Evolutionary conservation across 2,329 filamentous ascomycete species (phyloP).

Genomic region (Fusarium secorum): DNA sequence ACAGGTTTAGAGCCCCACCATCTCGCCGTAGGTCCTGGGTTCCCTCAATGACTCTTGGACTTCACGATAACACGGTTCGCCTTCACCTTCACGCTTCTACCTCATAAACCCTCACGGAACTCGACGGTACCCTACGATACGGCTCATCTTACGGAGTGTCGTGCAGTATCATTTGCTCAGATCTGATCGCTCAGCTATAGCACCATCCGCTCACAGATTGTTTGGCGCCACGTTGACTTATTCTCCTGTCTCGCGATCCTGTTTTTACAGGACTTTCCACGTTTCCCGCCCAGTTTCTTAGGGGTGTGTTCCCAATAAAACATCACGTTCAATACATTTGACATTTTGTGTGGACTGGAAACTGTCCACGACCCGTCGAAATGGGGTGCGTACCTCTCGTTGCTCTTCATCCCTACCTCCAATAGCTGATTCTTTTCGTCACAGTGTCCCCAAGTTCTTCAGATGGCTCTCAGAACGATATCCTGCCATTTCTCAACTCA

Average conservation of each 20-base stretch:
- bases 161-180: conserved; percentile 1
- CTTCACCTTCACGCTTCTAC: conserved; percentile 21
- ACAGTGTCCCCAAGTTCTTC: conserved; percentile 86
- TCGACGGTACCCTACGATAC: background rate
- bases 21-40: conserved; percentile 5
- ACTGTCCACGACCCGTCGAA: conserved; percentile 27
- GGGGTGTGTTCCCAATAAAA: conserved; percentile 15
- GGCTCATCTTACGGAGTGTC: conserved; percentile 9
- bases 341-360: conserved; percentile 34
- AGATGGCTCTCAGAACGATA: conserved; percentile 99
- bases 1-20: conserved; percentile 24
- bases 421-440: conserved; percentile 26
- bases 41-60: conserved; percentile 38
- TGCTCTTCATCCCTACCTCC: background rate
- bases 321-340: conserved; percentile 5
- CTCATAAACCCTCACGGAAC: background rate
- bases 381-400: conserved; percentile 43
- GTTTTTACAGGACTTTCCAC: conserved; percentile 32
- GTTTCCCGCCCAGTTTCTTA: conserved; percentile 29
- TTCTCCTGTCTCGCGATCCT: conserved; percentile 21
- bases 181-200: conserved; percentile 7
- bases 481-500: conserved; percentile 96
- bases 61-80: conserved; percentile 36
- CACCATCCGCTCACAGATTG: conserved; percentile 1
- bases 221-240: conserved; percentile 23